Evolutionary conservation across 805 yeast genomes (phyloP), one percentile per base, ranked within the genome.

Genomic region (Zygoascus flipseniorum): DNA sequence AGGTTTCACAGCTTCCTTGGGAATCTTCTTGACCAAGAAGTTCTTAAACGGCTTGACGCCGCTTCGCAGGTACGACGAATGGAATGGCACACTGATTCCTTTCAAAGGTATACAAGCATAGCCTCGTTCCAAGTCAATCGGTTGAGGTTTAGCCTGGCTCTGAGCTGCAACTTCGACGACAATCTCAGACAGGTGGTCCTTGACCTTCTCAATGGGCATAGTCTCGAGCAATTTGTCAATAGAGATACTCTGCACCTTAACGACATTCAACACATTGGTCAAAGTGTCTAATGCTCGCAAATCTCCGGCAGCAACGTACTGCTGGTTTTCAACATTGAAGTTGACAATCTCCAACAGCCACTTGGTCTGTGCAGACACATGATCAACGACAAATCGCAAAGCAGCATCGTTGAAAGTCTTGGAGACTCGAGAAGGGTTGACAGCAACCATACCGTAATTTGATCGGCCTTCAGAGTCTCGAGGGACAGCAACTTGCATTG

Each of bases 31-130:
- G 70, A 84, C 83, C 76, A 93, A 80, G 85, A 93, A 93, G 75
- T 89, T 87, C 79, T 92, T 90, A 88, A 93, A 93, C 65, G 99
- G 99, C 75, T 90, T 92, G 56, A 93, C 99, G 75, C 99, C 99
- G 54, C 93, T 87, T 80, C 92, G 86, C 76, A 93, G 80, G 76
- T 95, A 93, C n/a, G 96, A 85, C 31, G 97, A 89, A 76, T 93
- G 99, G 97, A 93, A 93, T 58, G 99, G 99, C 69, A 93, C 99
- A n/a, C 97, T 89, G 62, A 93, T 93, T 64, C 99, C 99, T 78
- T 86, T 89, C 72, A 93, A 81, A 70, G 99, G 99, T 65, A 93
- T 93, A 65, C 93, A 92, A 43, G 99, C 98, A 64, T 88, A 92
- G 26, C 99, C 99, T 76, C 99, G 86, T 76, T 93, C 95, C 67